A percentile compares a stretch with the other conserved stretches of the same genome.
phyloP scores from a whole-genome alignment of 768 basidiomycete species.

The Tricholoma furcatifolium region DNA sequence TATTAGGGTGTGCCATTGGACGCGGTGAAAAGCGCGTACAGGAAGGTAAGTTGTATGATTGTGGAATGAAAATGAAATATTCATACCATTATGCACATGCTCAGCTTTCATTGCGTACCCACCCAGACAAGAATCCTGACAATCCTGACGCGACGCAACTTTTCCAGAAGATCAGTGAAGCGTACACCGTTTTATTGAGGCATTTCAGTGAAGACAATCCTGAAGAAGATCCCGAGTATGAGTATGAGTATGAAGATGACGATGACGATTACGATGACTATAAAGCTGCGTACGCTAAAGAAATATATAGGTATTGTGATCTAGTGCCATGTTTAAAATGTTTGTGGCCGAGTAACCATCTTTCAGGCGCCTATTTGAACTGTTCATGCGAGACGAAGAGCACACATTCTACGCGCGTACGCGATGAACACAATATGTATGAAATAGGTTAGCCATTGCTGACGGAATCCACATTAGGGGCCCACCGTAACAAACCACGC shows the following conservation, averaged over 20 bases:
- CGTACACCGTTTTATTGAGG: conserved; percentile 60
- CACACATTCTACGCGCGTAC: conserved; percentile 12
- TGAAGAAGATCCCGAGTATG: conserved; percentile 31
- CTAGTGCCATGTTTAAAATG: not conserved
- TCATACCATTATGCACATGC: not conserved
- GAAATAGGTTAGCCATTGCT: not conserved
- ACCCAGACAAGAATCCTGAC: conserved; percentile 76
- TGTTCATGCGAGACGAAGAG: conserved; percentile 36
- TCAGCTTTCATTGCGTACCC: conserved; percentile 63
- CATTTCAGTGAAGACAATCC: conserved; percentile 48
- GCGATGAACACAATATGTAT: not conserved
- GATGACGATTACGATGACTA: conserved; percentile 22
- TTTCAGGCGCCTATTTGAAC: conserved; percentile 37
- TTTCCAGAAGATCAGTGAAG: conserved; percentile 70
- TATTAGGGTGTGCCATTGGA: conserved; percentile 60
- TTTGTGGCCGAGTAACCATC: conserved; percentile 6
- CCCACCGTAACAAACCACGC: conserved; percentile 18
- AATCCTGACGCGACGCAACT: conserved; percentile 64
- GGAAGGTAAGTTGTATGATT: conserved; percentile 45
- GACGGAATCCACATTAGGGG: conserved; percentile 9
- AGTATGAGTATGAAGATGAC: conserved; percentile 34
- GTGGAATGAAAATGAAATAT: not conserved
- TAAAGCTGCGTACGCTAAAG: conserved; percentile 22
- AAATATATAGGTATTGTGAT: conserved; percentile 41
- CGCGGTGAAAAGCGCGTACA: conserved; percentile 66